Percentiles rank a stretch among this genome's conserved stretches.
phyloP scores from a whole-genome alignment of 345 rosid genomes.

The Laguncularia racemosa region DNA sequence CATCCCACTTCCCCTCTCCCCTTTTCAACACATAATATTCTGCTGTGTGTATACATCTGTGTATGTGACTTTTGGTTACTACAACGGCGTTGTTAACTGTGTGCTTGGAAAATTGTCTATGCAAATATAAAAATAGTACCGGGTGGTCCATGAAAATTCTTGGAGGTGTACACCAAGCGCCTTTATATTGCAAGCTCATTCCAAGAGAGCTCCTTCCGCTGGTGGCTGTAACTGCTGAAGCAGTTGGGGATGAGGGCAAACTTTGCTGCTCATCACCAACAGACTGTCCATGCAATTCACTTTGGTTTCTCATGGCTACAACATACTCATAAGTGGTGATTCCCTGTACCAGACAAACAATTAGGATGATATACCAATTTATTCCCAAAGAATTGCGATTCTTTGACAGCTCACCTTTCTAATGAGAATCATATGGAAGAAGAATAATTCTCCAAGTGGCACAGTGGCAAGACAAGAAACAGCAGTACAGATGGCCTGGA shows the following conservation, averaged over 20 bases:
- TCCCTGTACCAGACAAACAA: slow-evolving; percentile 40
- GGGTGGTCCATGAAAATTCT: slow-evolving; percentile 92
- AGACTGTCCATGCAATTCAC: slow-evolving; percentile 70
- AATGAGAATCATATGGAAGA: slow-evolving; percentile 85
- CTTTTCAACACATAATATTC: no score
- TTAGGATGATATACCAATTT: no score
- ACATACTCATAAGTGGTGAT: slow-evolving; percentile 92
- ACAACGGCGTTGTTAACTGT: no score
- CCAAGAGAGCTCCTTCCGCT: slow-evolving; percentile 94
- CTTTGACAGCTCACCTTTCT: slow-evolving; percentile 44
- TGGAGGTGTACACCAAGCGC: slow-evolving; percentile 96
- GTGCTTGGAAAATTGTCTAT: no score
- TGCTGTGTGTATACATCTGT: no score
- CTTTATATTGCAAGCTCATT: slow-evolving; percentile 72
- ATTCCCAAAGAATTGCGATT: background rate
- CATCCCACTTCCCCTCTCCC: no score
- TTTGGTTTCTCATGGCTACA: slow-evolving; percentile 85
- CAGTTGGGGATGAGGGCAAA: slow-evolving; percentile 66
- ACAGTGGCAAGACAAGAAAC: slow-evolving; percentile 76
- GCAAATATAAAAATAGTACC: slow-evolving; percentile 24
- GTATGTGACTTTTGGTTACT: no score
- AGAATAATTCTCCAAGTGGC: slow-evolving; percentile 83
- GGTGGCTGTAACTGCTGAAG: slow-evolving; percentile 73
- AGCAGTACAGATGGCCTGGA: slow-evolving; percentile 66
- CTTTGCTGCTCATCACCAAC: slow-evolving; percentile 63